These are phyloP conservation scores for Phaeosphaeria sp. DNA, from an alignment of 2,329 filamentous ascomycete species.

Conservation along the genomic window DNA sequence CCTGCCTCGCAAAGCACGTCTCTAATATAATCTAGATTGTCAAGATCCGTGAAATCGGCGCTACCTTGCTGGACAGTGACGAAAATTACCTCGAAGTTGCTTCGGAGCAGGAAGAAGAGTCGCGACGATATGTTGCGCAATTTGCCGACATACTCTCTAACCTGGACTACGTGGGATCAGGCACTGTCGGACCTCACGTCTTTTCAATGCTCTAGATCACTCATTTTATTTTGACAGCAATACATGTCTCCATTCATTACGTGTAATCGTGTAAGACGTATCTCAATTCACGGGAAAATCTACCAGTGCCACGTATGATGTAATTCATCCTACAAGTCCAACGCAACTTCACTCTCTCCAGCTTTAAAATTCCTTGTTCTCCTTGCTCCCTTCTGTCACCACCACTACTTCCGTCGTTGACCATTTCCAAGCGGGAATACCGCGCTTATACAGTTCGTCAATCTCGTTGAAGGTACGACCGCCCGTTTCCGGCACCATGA, in stretches of 20 bases:
- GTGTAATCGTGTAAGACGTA: background rate
- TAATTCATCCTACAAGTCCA: background rate
- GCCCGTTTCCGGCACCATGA: conserved; percentile 82
- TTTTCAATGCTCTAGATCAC: conserved; percentile 6
- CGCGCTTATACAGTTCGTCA: conserved; percentile 17
- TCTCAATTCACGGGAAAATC: background rate
- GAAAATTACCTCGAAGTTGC: conserved; percentile 8
- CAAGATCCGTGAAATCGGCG: conserved; percentile 23
- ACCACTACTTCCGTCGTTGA: conserved; percentile 13
- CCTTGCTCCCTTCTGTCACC: conserved; percentile 4
- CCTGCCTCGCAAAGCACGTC: background rate
- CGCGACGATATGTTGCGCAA: conserved; percentile 13
- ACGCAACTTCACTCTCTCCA: background rate
- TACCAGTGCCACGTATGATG: background rate
- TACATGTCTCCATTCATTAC: background rate
- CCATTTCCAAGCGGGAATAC: conserved; percentile 19
- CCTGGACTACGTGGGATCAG: conserved; percentile 20
- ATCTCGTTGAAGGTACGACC: conserved; percentile 52
- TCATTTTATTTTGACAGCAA: background rate
- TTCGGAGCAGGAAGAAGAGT: conserved; percentile 17
- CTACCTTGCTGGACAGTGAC: conserved; percentile 14
- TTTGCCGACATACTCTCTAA: conserved; percentile 21
- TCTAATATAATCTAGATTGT: conserved; percentile 13
- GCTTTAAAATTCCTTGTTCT: background rate
- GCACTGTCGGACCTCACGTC: conserved; percentile 11